Base-by-base conservation (phyloP, 176 grass and related monocot genomes). In the Thinopyrum elongatum region DNA sequence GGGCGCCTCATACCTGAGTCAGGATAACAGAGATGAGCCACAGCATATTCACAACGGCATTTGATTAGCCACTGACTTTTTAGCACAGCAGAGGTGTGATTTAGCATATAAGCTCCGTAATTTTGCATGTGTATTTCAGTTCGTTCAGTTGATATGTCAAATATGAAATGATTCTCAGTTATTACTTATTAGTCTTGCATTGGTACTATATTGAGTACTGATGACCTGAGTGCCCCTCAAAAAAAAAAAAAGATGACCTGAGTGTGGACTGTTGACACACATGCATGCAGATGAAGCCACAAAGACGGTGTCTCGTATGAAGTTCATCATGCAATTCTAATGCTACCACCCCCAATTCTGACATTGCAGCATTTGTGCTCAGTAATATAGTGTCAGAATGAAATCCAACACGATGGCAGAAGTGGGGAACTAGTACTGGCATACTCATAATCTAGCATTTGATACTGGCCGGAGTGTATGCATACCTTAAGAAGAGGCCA, bases 401-500 rank as follows among this genome's bases (percentile, higher is more conserved):
- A 31, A 5, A 65, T 33, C 16, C 39, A 66, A 15, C 39, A 10
- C 10, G 3, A 33, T 15, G 79, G 39, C 62, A 15, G 13, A 16
- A 70, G 17, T 70, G 66, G 5, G 44, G 23, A 73, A 30, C 10
- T 38, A 22, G 7, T 23, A 8, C 6, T 7, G 2, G 26, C 63
- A 8, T 15, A 2, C 61, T 57, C 22, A 25, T 1, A 74, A 15
- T 77, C 47, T 79, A 11, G 69, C 2, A 10, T 31, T 29, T 49
- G 55, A 55, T 23, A 31, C 30, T 31, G 30, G 13, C 1, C 21
- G 11, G 16, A 62, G 16, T 4, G 28, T 6, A 1, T n/a, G 15
- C 11, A 41, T 86, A 83, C 76, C 91, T 95, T 47, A 99, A 90
- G 86, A 99, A 99, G 75, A 99, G 94, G 33, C 97, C 97, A 13